phyloP scores from a whole-genome alignment of 1,284 basidiomycete species.

The Phylloboletellus chloephorus region DNA sequence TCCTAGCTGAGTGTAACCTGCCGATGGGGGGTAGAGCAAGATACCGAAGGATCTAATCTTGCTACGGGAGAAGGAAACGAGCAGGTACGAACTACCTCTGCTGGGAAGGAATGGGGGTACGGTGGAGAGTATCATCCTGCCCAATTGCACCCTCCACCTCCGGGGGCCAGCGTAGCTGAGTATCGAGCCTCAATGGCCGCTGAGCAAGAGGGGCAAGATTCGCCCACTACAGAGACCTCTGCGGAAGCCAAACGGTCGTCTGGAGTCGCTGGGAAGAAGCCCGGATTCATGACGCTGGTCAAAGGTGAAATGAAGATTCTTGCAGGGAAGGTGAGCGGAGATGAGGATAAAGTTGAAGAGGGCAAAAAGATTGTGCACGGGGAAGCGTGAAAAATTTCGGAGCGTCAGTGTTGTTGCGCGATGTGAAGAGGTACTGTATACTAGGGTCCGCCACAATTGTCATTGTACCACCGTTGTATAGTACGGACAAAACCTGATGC shows the following conservation, averaged over 20 bases:
- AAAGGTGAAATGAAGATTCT: conserved; percentile 44
- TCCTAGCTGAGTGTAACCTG: not conserved
- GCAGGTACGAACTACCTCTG: not conserved
- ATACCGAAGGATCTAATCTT: not conserved
- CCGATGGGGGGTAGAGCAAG: conserved; percentile 1
- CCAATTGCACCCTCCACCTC: conserved; percentile 25
- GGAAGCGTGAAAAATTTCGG: conserved; percentile 15
- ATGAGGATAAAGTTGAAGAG: conserved; percentile 38
- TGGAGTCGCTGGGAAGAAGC: conserved; percentile 26
- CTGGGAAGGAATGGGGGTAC: conserved; percentile 5
- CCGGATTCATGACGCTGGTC: conserved; percentile 39
- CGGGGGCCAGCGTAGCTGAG: conserved; percentile 19
- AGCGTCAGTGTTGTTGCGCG: not conserved
- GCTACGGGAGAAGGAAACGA: conserved; percentile 2
- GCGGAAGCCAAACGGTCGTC: conserved; percentile 1
- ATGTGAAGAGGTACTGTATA: conserved; percentile 3
- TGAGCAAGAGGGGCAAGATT: conserved; percentile 1
- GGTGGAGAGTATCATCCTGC: conserved; percentile 28
- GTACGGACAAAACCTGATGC: conserved; percentile 3
- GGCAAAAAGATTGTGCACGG: conserved; percentile 34
- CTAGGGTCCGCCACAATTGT: conserved; percentile 1
- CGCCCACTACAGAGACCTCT: not conserved
- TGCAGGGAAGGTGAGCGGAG: conserved; percentile 40
- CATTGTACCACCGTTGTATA: conserved; percentile 5
- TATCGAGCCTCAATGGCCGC: not conserved